Percentiles rank a stretch among this genome's conserved stretches.
Evolutionary conservation across 192 early-diverging fungal genomes (phyloP).

Genomic region (Haplosporangium gracile): DNA sequence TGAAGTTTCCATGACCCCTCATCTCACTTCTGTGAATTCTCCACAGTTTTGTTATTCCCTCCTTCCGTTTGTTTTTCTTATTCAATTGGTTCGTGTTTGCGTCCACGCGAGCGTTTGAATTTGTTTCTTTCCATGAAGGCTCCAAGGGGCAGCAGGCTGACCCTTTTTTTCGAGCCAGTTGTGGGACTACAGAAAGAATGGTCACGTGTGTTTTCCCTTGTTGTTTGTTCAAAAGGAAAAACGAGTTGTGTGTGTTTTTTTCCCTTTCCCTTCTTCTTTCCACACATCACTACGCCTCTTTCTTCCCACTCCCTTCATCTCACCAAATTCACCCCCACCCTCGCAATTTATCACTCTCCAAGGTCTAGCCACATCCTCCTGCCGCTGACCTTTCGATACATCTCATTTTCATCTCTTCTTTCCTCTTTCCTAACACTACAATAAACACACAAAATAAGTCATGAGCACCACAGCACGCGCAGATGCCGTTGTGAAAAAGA

Average conservation of each 20-base stretch:
- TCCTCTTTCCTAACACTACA: background rate
- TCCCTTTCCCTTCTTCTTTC: background rate
- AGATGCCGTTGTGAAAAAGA: conserved; percentile 34
- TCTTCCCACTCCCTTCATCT: conserved; percentile 26
- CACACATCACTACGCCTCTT: conserved; percentile 3
- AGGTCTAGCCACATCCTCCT: background rate
- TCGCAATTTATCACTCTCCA: conserved; percentile 5
- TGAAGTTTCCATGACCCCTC: conserved; percentile 5
- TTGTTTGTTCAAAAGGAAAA: conserved; percentile 1
- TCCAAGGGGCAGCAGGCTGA: background rate
- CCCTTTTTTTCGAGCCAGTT: background rate
- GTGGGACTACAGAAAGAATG: background rate
- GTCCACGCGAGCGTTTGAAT: too few relatives aligned
- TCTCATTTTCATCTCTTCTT: conserved; percentile 16
- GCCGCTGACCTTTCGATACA: background rate
- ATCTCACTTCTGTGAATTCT: background rate
- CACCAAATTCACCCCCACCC: conserved; percentile 17
- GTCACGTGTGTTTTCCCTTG: background rate
- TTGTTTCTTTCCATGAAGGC: too few relatives aligned
- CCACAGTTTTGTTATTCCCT: background rate
- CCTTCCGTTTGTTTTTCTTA: background rate
- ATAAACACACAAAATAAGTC: conserved; percentile 31
- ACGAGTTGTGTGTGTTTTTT: background rate
- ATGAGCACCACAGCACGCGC: conserved; percentile 52
- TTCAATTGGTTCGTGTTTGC: too few relatives aligned